Percentiles rank a stretch among this genome's conserved stretches.
These are phyloP conservation scores for Gnomoniopsis smithogilvyi DNA, from an alignment of 2,329 filamentous ascomycete genomes.

Conservation along the genomic window DNA sequence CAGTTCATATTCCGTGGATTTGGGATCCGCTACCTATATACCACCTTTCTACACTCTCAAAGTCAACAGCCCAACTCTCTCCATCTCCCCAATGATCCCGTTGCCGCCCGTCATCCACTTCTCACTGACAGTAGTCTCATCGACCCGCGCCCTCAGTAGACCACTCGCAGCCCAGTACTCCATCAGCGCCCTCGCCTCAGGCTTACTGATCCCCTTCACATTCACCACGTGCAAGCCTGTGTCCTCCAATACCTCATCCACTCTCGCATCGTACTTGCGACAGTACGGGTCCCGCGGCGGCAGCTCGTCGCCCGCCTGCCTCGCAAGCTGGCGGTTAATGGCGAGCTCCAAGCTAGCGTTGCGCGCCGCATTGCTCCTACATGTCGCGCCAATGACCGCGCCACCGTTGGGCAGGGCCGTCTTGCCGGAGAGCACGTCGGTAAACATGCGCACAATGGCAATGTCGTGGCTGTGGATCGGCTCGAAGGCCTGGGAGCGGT, in stretches of 20 bases:
- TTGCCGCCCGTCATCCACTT: slow-evolving; percentile 81
- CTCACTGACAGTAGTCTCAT: slow-evolving; percentile 69
- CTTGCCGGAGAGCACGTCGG: slow-evolving; percentile 65
- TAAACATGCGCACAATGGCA: slow-evolving; percentile 69
- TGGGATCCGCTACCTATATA: neutral
- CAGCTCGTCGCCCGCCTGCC: slow-evolving; percentile 26
- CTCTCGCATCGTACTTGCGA: slow-evolving; percentile 54
- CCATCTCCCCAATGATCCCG: slow-evolving; percentile 82
- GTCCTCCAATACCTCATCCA: slow-evolving; percentile 49
- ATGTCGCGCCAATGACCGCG: slow-evolving; percentile 71
- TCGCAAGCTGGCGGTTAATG: slow-evolving; percentile 54
- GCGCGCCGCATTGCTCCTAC: slow-evolving; percentile 64
- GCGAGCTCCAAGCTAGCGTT: slow-evolving; percentile 67
- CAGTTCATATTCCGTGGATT: neutral
- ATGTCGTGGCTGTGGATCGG: slow-evolving; percentile 86
- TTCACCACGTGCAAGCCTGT: slow-evolving; percentile 44
- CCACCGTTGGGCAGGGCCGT: slow-evolving; percentile 67
- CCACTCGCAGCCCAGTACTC: slow-evolving; percentile 93
- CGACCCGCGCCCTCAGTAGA: slow-evolving; percentile 66
- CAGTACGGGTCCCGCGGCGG: slow-evolving; percentile 49
- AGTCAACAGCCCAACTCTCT: slow-evolving; percentile 57
- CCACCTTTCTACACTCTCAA: slow-evolving; percentile 35
- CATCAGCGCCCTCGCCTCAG: slow-evolving; percentile 76
- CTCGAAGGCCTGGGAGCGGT: slow-evolving; percentile 68
- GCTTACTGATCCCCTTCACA: slow-evolving; percentile 66